Conservation (phyloP, 352 stramenopile species). For the Globisporangium orthogonon region DNA sequence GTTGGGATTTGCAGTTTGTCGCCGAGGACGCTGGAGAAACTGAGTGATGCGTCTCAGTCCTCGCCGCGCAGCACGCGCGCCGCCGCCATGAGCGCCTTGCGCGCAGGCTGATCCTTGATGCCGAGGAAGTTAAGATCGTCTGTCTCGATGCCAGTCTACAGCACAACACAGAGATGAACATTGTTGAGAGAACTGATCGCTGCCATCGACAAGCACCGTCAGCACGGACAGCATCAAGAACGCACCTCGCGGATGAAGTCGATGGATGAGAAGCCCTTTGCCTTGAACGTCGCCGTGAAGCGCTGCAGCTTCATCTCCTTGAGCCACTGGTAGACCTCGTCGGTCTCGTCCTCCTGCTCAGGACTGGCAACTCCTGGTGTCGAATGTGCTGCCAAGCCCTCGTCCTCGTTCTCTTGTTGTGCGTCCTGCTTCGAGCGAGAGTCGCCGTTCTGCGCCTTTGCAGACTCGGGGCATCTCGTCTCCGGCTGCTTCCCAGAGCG, state of each 20-base stretch:
- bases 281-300: constrained; percentile 61
- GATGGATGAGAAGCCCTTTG: constrained; percentile 69
- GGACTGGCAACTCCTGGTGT: constrained; percentile 16
- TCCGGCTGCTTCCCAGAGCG: constrained; percentile 11
- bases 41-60: constrained; percentile 13
- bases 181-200: neutral
- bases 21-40: neutral
- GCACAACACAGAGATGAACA: no score
- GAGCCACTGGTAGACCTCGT: constrained; percentile 77
- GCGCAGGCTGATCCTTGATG: constrained; percentile 57
- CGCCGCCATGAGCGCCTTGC: constrained; percentile 54
- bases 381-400: constrained; percentile 14
- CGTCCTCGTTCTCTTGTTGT: neutral
- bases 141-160: constrained; percentile 76
- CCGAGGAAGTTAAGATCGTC: constrained; percentile 84
- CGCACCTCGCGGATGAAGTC: constrained; percentile 85
- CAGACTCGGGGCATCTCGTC: constrained; percentile 8
- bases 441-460: neutral
- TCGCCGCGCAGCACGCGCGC: constrained; percentile 46
- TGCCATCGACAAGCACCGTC: neutral
- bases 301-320: constrained; percentile 48
- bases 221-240: neutral
- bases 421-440: neutral
- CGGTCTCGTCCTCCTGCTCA: constrained; percentile 34
- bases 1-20: neutral